phyloP scores from a whole-genome alignment of 2,329 filamentous ascomycete species.

The Ascochyta viciae-villosae region DNA sequence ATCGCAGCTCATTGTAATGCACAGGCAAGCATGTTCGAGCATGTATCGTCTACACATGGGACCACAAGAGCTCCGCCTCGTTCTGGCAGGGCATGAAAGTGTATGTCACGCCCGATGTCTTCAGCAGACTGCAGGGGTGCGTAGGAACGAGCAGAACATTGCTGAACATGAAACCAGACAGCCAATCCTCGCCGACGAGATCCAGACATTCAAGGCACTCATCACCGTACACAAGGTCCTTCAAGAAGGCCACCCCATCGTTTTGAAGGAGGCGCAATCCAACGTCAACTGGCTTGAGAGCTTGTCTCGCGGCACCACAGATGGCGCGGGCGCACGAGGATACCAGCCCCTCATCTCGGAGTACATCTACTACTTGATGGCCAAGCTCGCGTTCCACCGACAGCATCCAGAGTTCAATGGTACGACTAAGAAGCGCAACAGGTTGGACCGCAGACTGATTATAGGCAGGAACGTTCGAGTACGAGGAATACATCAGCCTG shows the following conservation, averaged over 20 bases:
- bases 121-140: not conserved
- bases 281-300: conserved; percentile 93
- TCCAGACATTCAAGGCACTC: conserved; percentile 98
- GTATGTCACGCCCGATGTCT: conserved; percentile 58
- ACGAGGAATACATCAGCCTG: conserved; percentile 97
- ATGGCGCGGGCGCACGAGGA: conserved; percentile 79
- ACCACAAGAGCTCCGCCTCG: conserved; percentile 91
- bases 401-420: conserved; percentile 98
- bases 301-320: conserved; percentile 80
- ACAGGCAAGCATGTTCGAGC: conserved; percentile 91
- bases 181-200: conserved; percentile 96
- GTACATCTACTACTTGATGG: conserved; percentile 94
- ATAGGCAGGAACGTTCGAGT: conserved; percentile 79
- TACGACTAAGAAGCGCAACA: conserved; percentile 33
- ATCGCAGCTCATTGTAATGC: conserved; percentile 39
- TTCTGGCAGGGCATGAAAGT: conserved; percentile 99
- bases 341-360: conserved; percentile 93
- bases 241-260: conserved; percentile 91
- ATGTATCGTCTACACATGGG: conserved; percentile 99
- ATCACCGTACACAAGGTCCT: conserved; percentile 98
- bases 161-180: conserved; percentile 65
- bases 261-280: conserved; percentile 85
- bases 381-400: conserved; percentile 95
- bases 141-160: not conserved
- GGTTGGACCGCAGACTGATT: conserved; percentile 23